Evolutionary conservation across 345 rosid species (phyloP).

Genomic region (Arabis alpina): DNA sequence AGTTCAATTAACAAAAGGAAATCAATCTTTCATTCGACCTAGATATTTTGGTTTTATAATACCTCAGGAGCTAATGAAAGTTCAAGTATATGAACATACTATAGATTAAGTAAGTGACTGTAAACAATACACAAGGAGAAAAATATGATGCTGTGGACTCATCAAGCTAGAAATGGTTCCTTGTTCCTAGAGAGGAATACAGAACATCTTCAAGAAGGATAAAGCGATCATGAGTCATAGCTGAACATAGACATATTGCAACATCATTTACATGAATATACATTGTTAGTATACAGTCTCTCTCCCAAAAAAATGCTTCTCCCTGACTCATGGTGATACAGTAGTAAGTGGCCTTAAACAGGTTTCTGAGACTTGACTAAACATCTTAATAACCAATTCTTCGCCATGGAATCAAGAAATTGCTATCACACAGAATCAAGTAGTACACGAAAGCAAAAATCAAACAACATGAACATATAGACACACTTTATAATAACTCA

Average conservation of each 20-base stretch:
- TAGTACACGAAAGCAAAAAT: not conserved
- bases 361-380: not conserved
- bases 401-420: not conserved
- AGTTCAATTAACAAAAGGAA: not conserved
- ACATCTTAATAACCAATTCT: constrained; percentile 1
- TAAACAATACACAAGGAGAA: not conserved
- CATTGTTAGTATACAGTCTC: too few species aligned
- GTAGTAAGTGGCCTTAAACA: too few species aligned
- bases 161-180: not conserved
- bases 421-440: not conserved
- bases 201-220: not conserved
- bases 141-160: not conserved
- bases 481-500: not conserved
- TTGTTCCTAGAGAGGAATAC: not conserved
- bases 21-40: not conserved
- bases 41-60: too few species aligned
- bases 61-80: too few species aligned
- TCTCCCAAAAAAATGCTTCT: too few species aligned
- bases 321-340: too few species aligned
- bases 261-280: too few species aligned
- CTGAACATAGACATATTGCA: not conserved
- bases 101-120: not conserved
- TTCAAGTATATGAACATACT: not conserved
- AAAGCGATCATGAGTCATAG: not conserved
- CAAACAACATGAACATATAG: not conserved